Percentiles rank a stretch among this genome's conserved stretches.
Conservation (phyloP, 2,329 filamentous ascomycete species). For the Chaetomiaceae sp. region DNA sequence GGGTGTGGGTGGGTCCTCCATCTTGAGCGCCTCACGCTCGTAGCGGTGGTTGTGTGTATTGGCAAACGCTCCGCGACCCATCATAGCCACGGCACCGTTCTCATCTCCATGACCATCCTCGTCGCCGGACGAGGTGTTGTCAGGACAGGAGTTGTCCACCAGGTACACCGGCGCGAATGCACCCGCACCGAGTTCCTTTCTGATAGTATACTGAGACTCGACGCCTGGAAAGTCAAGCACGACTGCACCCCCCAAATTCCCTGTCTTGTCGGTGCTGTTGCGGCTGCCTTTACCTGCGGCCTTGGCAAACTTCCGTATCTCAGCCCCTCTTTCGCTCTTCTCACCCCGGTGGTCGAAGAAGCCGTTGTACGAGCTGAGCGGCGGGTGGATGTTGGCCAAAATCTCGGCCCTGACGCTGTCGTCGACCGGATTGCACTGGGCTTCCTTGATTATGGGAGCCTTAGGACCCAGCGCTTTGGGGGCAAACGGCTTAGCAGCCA, state of each 20-base stretch:
- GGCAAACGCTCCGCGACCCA: constrained; percentile 59
- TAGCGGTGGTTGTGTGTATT: constrained; percentile 45
- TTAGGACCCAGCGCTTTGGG: constrained; percentile 36
- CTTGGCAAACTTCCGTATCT: constrained; percentile 79
- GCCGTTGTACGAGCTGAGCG: constrained; percentile 67
- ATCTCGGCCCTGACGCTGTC: constrained; percentile 69
- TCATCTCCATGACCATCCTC: constrained; percentile 40
- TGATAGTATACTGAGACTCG: constrained; percentile 65
- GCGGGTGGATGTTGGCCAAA: constrained; percentile 64
- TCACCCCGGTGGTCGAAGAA: constrained; percentile 68
- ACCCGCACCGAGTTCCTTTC: constrained; percentile 81
- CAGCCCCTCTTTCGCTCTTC: constrained; percentile 59
- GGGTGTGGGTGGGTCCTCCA: constrained; percentile 79
- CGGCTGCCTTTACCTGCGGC: constrained; percentile 52
- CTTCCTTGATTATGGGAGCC: constrained; percentile 72
- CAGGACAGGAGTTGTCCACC: constrained; percentile 62
- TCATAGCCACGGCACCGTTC: constrained; percentile 41
- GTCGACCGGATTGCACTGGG: constrained; percentile 84
- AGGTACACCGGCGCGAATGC: constrained; percentile 96
- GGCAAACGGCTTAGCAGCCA: constrained; percentile 35
- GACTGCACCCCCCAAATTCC: constrained; percentile 53
- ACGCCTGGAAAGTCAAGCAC: constrained; percentile 62
- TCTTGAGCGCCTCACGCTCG: constrained; percentile 79
- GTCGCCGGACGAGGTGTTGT: constrained; percentile 37
- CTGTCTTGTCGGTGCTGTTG: constrained; percentile 54